phyloP scores from a whole-genome alignment of 352 stramenopile genomes.

The Phytophthora foliorum region DNA sequence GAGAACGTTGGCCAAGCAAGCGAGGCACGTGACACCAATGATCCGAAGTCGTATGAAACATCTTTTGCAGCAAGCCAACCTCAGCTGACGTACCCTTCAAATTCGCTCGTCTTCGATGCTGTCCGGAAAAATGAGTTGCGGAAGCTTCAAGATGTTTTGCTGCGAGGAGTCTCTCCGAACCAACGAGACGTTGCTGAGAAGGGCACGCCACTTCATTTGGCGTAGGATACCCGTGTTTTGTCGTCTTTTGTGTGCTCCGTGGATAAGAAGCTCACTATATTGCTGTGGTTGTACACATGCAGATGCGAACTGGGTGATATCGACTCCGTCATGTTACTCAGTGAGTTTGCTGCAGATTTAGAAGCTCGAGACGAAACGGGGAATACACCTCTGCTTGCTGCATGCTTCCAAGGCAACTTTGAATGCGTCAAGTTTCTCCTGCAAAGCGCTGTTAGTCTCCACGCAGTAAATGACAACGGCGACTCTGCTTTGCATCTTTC shows the following conservation, averaged over 20 bases:
- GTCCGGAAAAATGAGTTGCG: slow-evolving; percentile 57
- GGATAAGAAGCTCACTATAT: slow-evolving; percentile 20
- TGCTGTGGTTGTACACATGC: slow-evolving; percentile 22
- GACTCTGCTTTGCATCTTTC: slow-evolving; percentile 76
- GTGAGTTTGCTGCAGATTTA: slow-evolving; percentile 71
- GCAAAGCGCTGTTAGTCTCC: slow-evolving; percentile 71
- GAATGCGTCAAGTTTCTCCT: slow-evolving; percentile 77
- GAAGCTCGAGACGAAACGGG: slow-evolving; percentile 71
- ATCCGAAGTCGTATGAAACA: slow-evolving; percentile 1
- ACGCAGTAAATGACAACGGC: slow-evolving; percentile 48
- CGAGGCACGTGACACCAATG: slow-evolving; percentile 21
- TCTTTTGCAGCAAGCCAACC: neutral
- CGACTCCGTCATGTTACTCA: slow-evolving; percentile 73
- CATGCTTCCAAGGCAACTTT: slow-evolving; percentile 76
- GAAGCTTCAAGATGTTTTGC: slow-evolving; percentile 56
- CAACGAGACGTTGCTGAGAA: slow-evolving; percentile 67
- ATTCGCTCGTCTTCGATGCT: slow-evolving; percentile 55
- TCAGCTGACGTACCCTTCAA: neutral
- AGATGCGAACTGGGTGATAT: slow-evolving; percentile 73
- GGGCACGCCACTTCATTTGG: slow-evolving; percentile 76
- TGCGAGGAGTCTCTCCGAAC: slow-evolving; percentile 64
- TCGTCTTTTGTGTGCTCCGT: slow-evolving; percentile 20
- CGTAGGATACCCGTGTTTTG: slow-evolving; percentile 40
- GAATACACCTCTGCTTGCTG: slow-evolving; percentile 74
- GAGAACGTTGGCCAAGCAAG: slow-evolving; percentile 60